phyloP scores from a whole-genome alignment of 1,284 basidiomycete species.

The Apiotrichum sp. region DNA sequence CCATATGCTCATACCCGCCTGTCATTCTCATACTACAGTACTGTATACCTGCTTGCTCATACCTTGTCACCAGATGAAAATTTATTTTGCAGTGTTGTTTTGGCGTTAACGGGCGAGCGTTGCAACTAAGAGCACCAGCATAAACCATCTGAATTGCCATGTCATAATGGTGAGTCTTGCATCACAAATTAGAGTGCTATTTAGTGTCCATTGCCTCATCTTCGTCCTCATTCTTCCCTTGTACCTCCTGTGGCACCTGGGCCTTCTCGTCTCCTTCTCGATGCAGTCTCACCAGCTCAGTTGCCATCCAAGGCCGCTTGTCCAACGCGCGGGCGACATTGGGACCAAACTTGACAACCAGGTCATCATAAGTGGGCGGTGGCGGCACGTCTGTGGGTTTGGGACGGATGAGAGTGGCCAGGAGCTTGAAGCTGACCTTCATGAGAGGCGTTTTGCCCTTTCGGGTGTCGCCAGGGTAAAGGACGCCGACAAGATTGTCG shows the following conservation, averaged over 20 bases:
- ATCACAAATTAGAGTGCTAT: background rate
- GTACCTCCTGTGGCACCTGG: background rate
- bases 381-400: constrained; percentile 20
- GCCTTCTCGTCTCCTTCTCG: constrained; percentile 5
- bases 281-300: constrained; percentile 23
- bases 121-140: too few species aligned
- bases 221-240: background rate
- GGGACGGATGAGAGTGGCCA: constrained; percentile 13
- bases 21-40: too few species aligned
- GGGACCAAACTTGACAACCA: constrained; percentile 26
- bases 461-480: constrained; percentile 29
- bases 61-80: too few species aligned
- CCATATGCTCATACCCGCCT: too few species aligned
- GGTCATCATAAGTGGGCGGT: constrained; percentile 12
- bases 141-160: too few species aligned
- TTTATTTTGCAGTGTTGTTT: too few species aligned
- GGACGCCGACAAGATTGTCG: constrained; percentile 26
- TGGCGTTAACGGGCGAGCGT: too few species aligned
- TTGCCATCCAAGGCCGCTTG: constrained; percentile 34
- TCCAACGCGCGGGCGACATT: constrained; percentile 26
- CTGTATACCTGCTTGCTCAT: too few species aligned
- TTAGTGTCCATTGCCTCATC: background rate
- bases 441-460: constrained; percentile 32
- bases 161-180: too few species aligned
- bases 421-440: constrained; percentile 23